A percentile compares a stretch with the other conserved stretches of the same genome.
phyloP scores from a whole-genome alignment of 306 rosid species.

The Trifolium subterraneum region DNA sequence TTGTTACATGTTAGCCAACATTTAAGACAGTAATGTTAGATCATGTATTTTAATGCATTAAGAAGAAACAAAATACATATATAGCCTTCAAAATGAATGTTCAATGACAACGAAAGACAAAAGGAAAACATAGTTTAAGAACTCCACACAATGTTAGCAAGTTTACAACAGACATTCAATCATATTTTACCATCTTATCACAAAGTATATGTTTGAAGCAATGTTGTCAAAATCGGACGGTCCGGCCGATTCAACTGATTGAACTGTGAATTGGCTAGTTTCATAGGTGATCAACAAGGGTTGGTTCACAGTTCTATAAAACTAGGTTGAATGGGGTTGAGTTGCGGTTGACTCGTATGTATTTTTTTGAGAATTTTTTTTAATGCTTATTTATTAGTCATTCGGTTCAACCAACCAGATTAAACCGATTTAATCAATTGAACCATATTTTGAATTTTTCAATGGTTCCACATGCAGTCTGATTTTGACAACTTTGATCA shows the following conservation, averaged over 20 bases:
- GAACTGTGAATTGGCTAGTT: background rate
- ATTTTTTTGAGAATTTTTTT: background rate
- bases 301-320: background rate
- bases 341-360: no score
- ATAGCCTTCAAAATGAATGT: background rate
- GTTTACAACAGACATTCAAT: background rate
- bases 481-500: no score
- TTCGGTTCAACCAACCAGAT: no score
- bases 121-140: background rate
- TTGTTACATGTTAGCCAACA: constrained; percentile 32
- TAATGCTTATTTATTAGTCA: no score
- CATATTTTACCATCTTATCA: background rate
- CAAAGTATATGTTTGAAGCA: background rate
- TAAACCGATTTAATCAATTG: background rate
- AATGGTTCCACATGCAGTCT: background rate
- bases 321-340: background rate
- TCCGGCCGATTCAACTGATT: background rate
- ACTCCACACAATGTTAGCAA: no score
- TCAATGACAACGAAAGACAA: constrained; percentile 7
- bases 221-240: background rate
- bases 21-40: constrained; percentile 31
- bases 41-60: constrained; percentile 21
- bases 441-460: background rate
- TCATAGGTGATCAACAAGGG: background rate
- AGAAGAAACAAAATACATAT: background rate